Conservation (phyloP, 495 filamentous ascomycete species). For the Bathelium albidoporum region DNA sequence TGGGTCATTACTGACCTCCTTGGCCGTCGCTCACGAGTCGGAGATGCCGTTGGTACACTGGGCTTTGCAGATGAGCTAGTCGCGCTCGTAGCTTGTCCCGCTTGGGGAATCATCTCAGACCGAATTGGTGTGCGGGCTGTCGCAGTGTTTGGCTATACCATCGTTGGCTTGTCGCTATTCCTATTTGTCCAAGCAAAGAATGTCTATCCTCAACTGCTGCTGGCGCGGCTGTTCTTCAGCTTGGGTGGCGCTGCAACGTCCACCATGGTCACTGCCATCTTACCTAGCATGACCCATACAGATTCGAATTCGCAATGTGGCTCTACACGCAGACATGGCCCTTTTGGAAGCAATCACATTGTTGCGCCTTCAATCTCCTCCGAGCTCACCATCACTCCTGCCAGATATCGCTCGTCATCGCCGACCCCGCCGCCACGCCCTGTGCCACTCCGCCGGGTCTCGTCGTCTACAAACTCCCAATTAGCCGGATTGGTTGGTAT, state of each 20-base stretch:
- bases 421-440: constrained; percentile 7
- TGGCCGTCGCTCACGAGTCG: constrained; percentile 62
- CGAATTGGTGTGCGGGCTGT: constrained; percentile 69
- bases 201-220: constrained; percentile 80
- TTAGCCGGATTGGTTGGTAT: constrained; percentile 84
- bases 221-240: constrained; percentile 81
- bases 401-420: constrained; percentile 26
- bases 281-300: constrained; percentile 64
- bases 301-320: background rate
- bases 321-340: background rate
- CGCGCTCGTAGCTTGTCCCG: constrained; percentile 77
- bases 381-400: constrained; percentile 35
- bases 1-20: constrained; percentile 92
- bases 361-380: constrained; percentile 27
- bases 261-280: constrained; percentile 94
- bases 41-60: constrained; percentile 83
- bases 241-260: constrained; percentile 80
- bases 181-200: constrained; percentile 76
- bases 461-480: constrained; percentile 40
- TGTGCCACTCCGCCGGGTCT: constrained; percentile 4
- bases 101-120: constrained; percentile 90
- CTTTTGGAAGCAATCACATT: constrained; percentile 15
- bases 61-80: constrained; percentile 94
- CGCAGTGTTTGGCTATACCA: constrained; percentile 59
- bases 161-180: constrained; percentile 67